These are phyloP conservation scores for Populus alba DNA, from an alignment of 345 rosid species.

Conservation along the genomic window DNA sequence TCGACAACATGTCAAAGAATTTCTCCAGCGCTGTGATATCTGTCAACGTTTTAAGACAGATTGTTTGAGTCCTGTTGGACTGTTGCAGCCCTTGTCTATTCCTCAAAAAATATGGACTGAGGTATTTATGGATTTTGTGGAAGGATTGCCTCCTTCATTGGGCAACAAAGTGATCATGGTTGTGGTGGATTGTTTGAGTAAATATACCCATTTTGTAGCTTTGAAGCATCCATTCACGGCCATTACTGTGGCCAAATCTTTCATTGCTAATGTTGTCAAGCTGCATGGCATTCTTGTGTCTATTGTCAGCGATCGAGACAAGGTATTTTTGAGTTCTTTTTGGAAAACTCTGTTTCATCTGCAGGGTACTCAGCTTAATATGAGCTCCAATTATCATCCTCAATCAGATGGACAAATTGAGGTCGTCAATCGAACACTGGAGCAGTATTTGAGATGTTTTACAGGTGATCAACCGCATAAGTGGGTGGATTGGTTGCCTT, in stretches of 20 bases:
- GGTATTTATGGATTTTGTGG: neutral
- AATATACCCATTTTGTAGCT: neutral
- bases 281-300: neutral
- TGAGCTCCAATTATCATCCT: neutral
- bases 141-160: neutral
- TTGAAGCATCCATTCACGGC: neutral
- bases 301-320: neutral
- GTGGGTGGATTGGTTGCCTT: neutral
- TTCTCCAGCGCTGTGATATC: neutral
- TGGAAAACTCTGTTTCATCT: neutral
- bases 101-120: neutral
- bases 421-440: neutral
- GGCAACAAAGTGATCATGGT: neutral
- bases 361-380: neutral
- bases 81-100: neutral
- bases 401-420: neutral
- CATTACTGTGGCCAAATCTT: neutral
- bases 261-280: neutral
- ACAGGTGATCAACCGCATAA: neutral
- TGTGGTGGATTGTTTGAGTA: neutral
- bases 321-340: neutral
- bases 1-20: neutral
- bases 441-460: neutral
- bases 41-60: neutral
- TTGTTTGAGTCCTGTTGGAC: fast-evolving